Percentiles rank a stretch among this genome's conserved stretches.
Evolutionary conservation across 768 basidiomycete genomes (phyloP).

Genomic region (Trametes cingulata): DNA sequence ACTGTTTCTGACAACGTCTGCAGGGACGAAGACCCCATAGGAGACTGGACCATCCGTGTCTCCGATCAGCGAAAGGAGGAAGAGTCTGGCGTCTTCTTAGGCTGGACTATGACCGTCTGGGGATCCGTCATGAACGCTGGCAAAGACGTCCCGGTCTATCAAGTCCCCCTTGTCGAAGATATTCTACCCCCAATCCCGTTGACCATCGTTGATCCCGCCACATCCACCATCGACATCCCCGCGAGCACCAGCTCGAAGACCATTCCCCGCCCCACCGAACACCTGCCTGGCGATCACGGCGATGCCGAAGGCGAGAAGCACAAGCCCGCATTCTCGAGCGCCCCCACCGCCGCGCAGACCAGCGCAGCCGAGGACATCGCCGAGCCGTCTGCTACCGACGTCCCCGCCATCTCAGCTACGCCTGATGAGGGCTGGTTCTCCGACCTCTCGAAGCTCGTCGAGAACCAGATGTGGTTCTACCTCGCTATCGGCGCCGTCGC

Average conservation of each 20-base stretch:
- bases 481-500: conserved; percentile 78
- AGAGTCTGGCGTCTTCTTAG: conserved; percentile 69
- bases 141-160: conserved; percentile 56
- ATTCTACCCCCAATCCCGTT: conserved; percentile 44
- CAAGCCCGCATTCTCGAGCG: conserved; percentile 61
- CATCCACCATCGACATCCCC: conserved; percentile 36
- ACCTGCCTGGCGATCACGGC: conserved; percentile 86
- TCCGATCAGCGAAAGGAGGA: conserved; percentile 69
- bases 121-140: conserved; percentile 79
- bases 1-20: conserved; percentile 21
- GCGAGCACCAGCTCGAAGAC: conserved; percentile 51
- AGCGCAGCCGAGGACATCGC: conserved; percentile 26
- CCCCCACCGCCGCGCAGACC: conserved; percentile 27
- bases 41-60: conserved; percentile 88
- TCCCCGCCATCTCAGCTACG: conserved; percentile 47
- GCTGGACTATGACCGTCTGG: conserved; percentile 94
- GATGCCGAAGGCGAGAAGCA: conserved; percentile 76
- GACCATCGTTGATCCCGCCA: conserved; percentile 38
- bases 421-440: conserved; percentile 87
- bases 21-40: conserved; percentile 92
- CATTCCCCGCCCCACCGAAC: conserved; percentile 81
- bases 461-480: conserved; percentile 87
- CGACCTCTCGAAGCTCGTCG: conserved; percentile 69
- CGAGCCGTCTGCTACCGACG: conserved; percentile 14
- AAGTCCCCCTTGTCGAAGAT: conserved; percentile 55